These are phyloP conservation scores for Populus hybrid DNA, from an alignment of 441 rosid genomes.

Conservation along the genomic window DNA sequence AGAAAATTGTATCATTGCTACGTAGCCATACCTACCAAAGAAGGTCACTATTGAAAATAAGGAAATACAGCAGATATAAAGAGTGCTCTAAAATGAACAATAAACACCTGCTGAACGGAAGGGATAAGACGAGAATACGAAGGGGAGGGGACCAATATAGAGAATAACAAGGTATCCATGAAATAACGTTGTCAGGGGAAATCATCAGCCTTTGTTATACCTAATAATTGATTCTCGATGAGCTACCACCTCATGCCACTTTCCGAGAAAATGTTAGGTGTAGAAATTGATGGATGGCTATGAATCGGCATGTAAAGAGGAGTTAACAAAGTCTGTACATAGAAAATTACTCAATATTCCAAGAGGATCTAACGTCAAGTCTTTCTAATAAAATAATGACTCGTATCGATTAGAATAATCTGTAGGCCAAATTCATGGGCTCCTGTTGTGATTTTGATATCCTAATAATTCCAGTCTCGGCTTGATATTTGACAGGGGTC, in stretches of 20 bases:
- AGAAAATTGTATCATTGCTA: neutral
- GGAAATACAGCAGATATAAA: neutral
- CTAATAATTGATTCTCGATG: conserved; percentile 8
- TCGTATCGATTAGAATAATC: neutral
- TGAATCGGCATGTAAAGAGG: neutral
- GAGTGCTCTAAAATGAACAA: neutral
- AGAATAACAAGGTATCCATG: neutral
- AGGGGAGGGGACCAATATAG: neutral
- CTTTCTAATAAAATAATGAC: conserved; percentile 3
- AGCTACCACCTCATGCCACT: conserved; percentile 21
- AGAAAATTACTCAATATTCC: conserved; percentile 18
- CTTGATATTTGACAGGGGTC: conserved; percentile 2
- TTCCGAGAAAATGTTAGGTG: conserved; percentile 10
- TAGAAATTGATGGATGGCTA: conserved; percentile 14
- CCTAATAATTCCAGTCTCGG: neutral
- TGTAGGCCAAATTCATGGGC: conserved; percentile 4
- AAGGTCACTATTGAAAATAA: neutral
- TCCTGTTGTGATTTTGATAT: neutral
- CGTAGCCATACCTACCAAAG: neutral
- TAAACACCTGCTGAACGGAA: neutral
- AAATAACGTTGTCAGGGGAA: conserved; percentile 2
- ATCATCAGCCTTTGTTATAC: neutral
- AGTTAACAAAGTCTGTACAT: neutral
- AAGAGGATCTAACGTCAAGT: conserved; percentile 27
- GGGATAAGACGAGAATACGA: neutral